A percentile compares a stretch with the other conserved stretches of the same genome.
Conservation (phyloP, 225 moss, liverwort and hornwort species). For the Anthoceros angustus region DNA sequence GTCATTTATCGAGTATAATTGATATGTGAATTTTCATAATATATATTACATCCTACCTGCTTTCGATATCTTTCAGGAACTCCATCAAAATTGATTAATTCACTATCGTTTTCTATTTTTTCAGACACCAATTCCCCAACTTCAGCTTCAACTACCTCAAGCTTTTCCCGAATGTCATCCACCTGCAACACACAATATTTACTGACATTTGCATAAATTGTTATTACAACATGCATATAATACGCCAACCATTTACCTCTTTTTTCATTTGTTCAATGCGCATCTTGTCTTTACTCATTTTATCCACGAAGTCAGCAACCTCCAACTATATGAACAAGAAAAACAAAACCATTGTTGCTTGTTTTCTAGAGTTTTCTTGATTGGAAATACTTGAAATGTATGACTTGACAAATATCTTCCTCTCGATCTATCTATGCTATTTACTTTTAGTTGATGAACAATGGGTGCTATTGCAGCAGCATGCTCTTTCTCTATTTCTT, state of each 20-base stretch:
- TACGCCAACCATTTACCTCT: not conserved
- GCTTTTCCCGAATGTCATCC: constrained; percentile 15
- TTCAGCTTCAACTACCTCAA: constrained; percentile 16
- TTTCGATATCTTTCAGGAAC: constrained; percentile 48
- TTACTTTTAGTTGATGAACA: constrained; percentile 37
- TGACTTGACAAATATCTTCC: too few species aligned
- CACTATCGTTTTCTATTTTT: not conserved
- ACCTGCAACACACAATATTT: not conserved
- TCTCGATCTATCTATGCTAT: constrained; percentile 2
- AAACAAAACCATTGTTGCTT: not conserved
- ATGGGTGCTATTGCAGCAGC: constrained; percentile 48
- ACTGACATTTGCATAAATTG: not conserved
- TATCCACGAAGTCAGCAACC: not conserved
- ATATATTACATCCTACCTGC: constrained; percentile 23
- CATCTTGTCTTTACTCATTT: not conserved
- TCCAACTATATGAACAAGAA: not conserved
- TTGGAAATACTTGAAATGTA: too few species aligned
- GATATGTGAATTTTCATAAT: not conserved
- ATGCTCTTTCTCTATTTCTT: constrained; percentile 60
- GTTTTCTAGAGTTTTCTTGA: not conserved
- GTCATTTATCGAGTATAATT: not conserved
- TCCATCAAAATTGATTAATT: constrained; percentile 14
- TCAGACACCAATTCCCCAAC: not conserved
- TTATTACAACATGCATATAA: not conserved
- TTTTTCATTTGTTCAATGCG: not conserved